Percentiles rank a stretch among this genome's conserved stretches.
Conservation (phyloP, 202 grass and related monocot genomes). For the Carex arenaria region DNA sequence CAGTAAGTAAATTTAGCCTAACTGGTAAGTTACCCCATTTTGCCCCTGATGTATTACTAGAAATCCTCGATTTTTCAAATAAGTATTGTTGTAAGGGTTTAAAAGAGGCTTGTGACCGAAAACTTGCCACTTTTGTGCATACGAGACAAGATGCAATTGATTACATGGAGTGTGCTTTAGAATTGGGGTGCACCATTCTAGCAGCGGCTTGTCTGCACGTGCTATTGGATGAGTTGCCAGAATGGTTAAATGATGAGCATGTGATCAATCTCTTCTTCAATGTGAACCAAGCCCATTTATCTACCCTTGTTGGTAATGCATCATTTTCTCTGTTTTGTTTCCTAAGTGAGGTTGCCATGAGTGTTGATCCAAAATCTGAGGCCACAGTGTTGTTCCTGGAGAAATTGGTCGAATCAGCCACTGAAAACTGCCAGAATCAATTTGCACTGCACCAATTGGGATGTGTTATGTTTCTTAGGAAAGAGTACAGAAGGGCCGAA, state of each 20-base stretch:
- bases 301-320: slow-evolving; percentile 61
- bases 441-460: slow-evolving; percentile 79
- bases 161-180: slow-evolving; percentile 94
- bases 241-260: slow-evolving; percentile 83
- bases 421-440: slow-evolving; percentile 71
- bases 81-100: slow-evolving; percentile 95
- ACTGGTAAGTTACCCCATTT: slow-evolving; percentile 66
- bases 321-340: slow-evolving; percentile 92
- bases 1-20: slow-evolving; percentile 76
- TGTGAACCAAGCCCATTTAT: slow-evolving; percentile 64
- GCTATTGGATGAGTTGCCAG: slow-evolving; percentile 79
- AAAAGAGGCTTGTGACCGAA: slow-evolving; percentile 82
- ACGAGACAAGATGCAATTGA: slow-evolving; percentile 92
- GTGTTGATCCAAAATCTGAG: slow-evolving; percentile 53
- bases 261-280: slow-evolving; percentile 68
- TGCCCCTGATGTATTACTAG: slow-evolving; percentile 71
- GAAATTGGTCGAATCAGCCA: slow-evolving; percentile 78
- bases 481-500: slow-evolving; percentile 77
- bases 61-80: slow-evolving; percentile 94
- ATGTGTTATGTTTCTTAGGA: slow-evolving; percentile 58
- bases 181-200: slow-evolving; percentile 74
- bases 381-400: slow-evolving; percentile 64
- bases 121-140: slow-evolving; percentile 82
- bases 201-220: slow-evolving; percentile 88
- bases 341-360: slow-evolving; percentile 86